phyloP scores from a whole-genome alignment of 345 rosid species.

The Brassica cretica region DNA sequence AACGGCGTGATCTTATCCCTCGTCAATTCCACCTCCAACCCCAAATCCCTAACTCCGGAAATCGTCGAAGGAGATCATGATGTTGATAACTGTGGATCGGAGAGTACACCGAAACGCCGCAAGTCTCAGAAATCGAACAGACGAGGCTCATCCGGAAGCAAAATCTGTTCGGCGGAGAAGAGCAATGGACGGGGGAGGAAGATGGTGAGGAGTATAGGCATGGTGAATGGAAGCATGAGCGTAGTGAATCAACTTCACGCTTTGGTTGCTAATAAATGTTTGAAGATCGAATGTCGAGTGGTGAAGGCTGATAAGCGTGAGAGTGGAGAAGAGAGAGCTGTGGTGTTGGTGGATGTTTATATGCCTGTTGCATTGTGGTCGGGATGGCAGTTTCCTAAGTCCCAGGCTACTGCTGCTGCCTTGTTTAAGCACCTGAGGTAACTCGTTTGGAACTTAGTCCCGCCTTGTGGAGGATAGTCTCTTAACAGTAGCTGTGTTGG shows the following conservation, averaged over 20 bases:
- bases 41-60: not conserved
- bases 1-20: conserved; percentile 48
- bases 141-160: conserved; percentile 25
- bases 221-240: conserved; percentile 80
- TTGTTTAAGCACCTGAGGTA: conserved; percentile 83
- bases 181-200: conserved; percentile 28
- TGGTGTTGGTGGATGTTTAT: conserved; percentile 73
- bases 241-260: conserved; percentile 68
- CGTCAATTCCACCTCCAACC: conserved; percentile 10
- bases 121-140: conserved; percentile 26
- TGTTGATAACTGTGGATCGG: conserved; percentile 29
- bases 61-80: not conserved
- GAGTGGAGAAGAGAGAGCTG: conserved; percentile 50
- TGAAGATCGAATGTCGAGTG: conserved; percentile 53
- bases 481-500: not conserved
- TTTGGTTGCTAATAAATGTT: conserved; percentile 56
- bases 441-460: not conserved
- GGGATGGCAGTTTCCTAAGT: conserved; percentile 86
- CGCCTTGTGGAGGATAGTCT: not conserved
- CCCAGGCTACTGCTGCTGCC: conserved; percentile 55
- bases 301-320: conserved; percentile 43
- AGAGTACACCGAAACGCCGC: conserved; percentile 24
- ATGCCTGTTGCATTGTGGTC: conserved; percentile 67
- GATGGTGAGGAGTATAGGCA: conserved; percentile 56
- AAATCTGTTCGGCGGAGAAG: conserved; percentile 18